Conservation (phyloP, 768 basidiomycete genomes). For the Russula sp. region DNA sequence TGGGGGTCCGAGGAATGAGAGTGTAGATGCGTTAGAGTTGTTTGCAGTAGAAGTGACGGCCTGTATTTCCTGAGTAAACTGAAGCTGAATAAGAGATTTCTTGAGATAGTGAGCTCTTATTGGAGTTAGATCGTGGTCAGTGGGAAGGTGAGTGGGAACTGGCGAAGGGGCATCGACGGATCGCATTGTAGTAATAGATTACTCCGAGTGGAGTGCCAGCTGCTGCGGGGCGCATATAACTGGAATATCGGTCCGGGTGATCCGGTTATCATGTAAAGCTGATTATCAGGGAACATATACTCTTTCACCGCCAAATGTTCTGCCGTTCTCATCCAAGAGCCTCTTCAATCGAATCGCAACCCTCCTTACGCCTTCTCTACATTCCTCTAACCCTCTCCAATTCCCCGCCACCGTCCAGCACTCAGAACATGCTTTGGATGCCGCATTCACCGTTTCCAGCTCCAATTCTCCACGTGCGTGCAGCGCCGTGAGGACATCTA, state of each 20-base stretch:
- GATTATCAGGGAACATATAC: conserved; percentile 31
- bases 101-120: conserved; percentile 97
- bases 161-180: background rate
- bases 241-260: conserved; percentile 1
- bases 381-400: conserved; percentile 61
- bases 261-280: background rate
- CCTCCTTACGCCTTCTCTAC: conserved; percentile 52
- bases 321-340: conserved; percentile 48
- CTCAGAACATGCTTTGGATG: conserved; percentile 66
- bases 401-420: conserved; percentile 69
- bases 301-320: conserved; percentile 32
- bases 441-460: conserved; percentile 66
- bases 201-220: no score
- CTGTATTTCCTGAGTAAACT: conserved; percentile 75
- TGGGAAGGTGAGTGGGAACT: background rate
- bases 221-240: background rate
- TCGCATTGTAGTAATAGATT: background rate
- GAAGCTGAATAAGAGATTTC: conserved; percentile 85
- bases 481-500: conserved; percentile 67
- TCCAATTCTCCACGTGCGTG: conserved; percentile 62
- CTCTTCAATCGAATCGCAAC: conserved; percentile 55
- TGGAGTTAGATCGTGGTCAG: conserved; percentile 48
- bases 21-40: conserved; percentile 45
- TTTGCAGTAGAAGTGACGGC: conserved; percentile 45
- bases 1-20: conserved; percentile 85